These are phyloP conservation scores for Gonium pectorale DNA, from an alignment of 139 green algal genomes.

Conservation along the genomic window DNA sequence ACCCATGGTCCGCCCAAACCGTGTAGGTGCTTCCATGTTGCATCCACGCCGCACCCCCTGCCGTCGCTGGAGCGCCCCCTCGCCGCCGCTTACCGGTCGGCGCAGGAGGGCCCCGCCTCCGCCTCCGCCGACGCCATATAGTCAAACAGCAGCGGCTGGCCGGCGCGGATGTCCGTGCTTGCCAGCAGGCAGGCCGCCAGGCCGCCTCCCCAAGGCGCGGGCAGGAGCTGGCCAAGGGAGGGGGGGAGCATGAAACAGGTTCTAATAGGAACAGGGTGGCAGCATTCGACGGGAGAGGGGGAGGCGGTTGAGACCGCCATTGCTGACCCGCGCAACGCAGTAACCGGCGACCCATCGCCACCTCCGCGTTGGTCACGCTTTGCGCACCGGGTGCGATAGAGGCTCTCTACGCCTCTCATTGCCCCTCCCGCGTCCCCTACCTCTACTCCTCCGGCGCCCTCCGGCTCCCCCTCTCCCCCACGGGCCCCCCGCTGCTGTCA, in stretches of 20 bases:
- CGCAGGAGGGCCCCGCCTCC: background rate
- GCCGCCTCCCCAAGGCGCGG: background rate
- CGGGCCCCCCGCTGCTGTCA: background rate
- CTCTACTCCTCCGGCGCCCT: too few species aligned
- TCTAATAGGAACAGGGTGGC: background rate
- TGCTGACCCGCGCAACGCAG: too few species aligned
- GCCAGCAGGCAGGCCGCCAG: conserved; percentile 9
- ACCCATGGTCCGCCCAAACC: too few species aligned
- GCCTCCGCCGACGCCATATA: conserved; percentile 19
- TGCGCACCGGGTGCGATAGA: too few species aligned
- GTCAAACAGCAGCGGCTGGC: conserved; percentile 19
- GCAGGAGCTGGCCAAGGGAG: background rate
- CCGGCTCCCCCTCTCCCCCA: background rate
- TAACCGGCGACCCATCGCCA: too few species aligned
- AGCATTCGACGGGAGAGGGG: background rate
- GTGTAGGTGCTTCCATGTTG: too few species aligned
- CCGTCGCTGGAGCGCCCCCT: too few species aligned
- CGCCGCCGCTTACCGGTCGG: background rate
- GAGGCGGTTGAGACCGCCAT: background rate
- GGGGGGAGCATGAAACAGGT: background rate
- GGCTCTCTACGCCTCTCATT: too few species aligned
- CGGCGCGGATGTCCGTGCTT: background rate
- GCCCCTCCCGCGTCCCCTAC: too few species aligned
- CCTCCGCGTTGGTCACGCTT: too few species aligned
- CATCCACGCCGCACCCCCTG: too few species aligned